Percentiles rank a stretch among this genome's conserved stretches.
phyloP scores from a whole-genome alignment of 139 green algal species.

The Bryopsis sp. region DNA sequence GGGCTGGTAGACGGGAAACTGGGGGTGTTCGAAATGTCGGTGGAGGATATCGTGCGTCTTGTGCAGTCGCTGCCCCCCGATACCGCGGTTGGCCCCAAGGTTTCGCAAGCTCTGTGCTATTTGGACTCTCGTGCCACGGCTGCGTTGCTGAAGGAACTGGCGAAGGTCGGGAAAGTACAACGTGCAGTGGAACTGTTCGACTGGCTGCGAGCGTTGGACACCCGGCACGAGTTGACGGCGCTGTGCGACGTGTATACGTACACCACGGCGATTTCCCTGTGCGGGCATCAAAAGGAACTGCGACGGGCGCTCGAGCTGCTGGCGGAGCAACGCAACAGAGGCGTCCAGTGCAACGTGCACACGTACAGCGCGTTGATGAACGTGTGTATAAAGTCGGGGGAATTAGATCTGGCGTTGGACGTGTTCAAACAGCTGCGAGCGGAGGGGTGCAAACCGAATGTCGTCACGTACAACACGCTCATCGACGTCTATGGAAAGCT shows the following conservation, averaged over 20 bases:
- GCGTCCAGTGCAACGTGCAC: slow-evolving; percentile 54
- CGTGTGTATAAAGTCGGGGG: slow-evolving; percentile 15
- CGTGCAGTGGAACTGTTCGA: slow-evolving; percentile 71
- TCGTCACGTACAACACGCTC: slow-evolving; percentile 67
- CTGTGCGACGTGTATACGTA: slow-evolving; percentile 85
- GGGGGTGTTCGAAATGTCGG: too few species aligned
- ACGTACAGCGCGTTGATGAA: slow-evolving; percentile 35
- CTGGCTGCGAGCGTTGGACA: slow-evolving; percentile 56
- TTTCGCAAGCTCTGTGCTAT: slow-evolving; percentile 51
- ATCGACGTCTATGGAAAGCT: slow-evolving; percentile 68
- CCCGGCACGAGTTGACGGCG: slow-evolving; percentile 40
- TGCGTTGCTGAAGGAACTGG: slow-evolving; percentile 77
- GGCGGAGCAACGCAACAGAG: slow-evolving; percentile 48
- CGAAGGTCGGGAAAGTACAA: slow-evolving; percentile 42
- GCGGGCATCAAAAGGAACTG: slow-evolving; percentile 51
- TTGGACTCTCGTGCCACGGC: slow-evolving; percentile 64
- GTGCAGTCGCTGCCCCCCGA: not conserved
- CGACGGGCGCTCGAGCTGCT: slow-evolving; percentile 55
- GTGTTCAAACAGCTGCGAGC: slow-evolving; percentile 52
- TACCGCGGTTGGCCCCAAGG: not conserved
- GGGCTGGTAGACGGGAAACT: too few species aligned
- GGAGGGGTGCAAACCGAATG: slow-evolving; percentile 44
- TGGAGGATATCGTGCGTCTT: too few species aligned
- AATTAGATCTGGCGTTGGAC: slow-evolving; percentile 35
- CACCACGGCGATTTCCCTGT: slow-evolving; percentile 72